Evolutionary conservation across 2,329 filamentous ascomycete genomes (phyloP), one percentile per base, ranked within the genome.

Genomic region (Fusarium sterilihyphosum): DNA sequence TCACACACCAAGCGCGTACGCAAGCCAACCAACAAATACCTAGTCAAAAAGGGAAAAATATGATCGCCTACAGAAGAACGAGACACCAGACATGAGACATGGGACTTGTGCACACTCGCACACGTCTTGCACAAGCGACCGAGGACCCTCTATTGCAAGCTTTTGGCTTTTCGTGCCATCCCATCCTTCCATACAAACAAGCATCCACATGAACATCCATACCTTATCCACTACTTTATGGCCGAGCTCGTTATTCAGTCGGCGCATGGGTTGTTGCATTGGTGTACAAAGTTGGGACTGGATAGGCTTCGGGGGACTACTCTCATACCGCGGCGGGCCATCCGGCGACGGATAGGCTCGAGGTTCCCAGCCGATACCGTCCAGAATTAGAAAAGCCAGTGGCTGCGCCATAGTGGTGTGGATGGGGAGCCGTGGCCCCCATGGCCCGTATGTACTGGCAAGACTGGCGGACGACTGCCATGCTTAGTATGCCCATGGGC

Each of bases 321-420:
- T 71, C 68, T 79, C 77, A 72, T 78, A 73, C 77, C 76, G 74
- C 78, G 79, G 73, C 77, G 79, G 78, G 60, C 68, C 75, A 76
- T 80, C 79, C 76, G 78, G 78, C 66, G 73, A 68, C 66, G 73
- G 72, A 74, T 74, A 74, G 69, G 54, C 65, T 73, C 69, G 67
- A 75, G 41, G 61, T 65, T 64, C 67, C 59, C 56, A 72, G 59
- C 70, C 67, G 64, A 71, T 58, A 50, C 68, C 63, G 67, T 78
- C 81, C 79, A 80, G 81, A 82, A 81, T 82, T 82, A 82, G 81
- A 81, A 81, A 70, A 73, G 73, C 66, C 64, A 77, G 79, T 80
- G 76, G 80, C 80, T 81, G 79, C 78, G 79, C 80, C 80, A 78
- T 81, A 69, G 68, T 80, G 75, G 72, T 79, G 76, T 77, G 75